Conservation (phyloP, 208 protist genomes). For the Crithidia acanthocephali region DNA sequence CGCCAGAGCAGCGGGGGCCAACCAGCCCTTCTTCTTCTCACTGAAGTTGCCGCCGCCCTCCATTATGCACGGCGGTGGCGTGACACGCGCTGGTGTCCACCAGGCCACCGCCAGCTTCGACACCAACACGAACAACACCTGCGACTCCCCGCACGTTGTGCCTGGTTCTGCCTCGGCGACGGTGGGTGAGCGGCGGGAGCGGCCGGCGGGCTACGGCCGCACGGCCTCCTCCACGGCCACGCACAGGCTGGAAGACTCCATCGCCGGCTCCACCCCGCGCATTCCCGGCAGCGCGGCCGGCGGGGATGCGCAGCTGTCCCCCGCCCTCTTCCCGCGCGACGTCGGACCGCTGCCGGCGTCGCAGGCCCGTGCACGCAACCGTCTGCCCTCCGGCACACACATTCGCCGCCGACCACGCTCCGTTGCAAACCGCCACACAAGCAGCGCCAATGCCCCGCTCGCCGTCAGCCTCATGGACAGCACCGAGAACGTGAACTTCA, state of each 20-base stretch:
- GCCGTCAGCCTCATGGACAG: slow-evolving; percentile 6
- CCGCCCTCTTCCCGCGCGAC: slow-evolving; percentile 31
- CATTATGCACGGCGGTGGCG: slow-evolving; percentile 7
- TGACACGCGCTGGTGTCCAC: background rate
- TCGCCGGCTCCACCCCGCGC: slow-evolving; percentile 10
- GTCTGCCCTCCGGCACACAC: slow-evolving; percentile 73
- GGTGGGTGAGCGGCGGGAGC: background rate
- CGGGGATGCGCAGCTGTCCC: slow-evolving; percentile 5
- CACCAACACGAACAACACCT: background rate
- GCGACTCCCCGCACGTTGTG: slow-evolving; percentile 5
- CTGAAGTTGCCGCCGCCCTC: slow-evolving; percentile 23
- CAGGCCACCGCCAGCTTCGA: slow-evolving; percentile 3
- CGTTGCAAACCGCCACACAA: slow-evolving; percentile 28
- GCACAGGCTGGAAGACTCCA: slow-evolving; percentile 1
- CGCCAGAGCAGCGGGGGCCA: slow-evolving; percentile 6
- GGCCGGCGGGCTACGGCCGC: background rate
- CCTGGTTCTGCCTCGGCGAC: background rate
- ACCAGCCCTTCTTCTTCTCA: slow-evolving; percentile 18
- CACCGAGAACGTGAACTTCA: slow-evolving; percentile 9
- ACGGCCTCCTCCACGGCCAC: background rate
- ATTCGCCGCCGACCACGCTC: slow-evolving; percentile 75
- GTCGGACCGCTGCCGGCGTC: slow-evolving; percentile 46
- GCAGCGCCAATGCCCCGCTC: background rate
- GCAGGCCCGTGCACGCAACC: slow-evolving; percentile 27
- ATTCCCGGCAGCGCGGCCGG: background rate